A percentile compares a stretch with the other conserved stretches of the same genome.
phyloP scores from a whole-genome alignment of 2,329 filamentous ascomycete genomes.

The Fusarium setosum region DNA sequence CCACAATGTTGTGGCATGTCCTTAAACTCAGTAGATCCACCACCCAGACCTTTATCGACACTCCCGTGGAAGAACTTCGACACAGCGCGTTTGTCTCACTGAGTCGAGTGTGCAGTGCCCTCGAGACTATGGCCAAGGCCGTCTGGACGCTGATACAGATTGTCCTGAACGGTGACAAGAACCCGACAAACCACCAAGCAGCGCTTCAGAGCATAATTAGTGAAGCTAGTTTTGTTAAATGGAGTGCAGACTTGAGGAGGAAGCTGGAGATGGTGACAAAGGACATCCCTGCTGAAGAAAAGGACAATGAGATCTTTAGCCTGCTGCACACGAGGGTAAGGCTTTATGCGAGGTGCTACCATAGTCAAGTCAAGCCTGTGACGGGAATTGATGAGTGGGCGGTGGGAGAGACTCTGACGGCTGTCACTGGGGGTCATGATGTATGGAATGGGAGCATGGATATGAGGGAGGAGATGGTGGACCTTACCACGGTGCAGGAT shows the following conservation, averaged over 20 bases:
- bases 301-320: not conserved
- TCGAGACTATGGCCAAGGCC: not conserved
- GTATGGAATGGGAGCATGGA: not conserved
- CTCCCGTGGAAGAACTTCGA: not conserved
- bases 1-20: not conserved
- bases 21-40: not conserved
- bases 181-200: not conserved
- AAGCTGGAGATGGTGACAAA: not conserved
- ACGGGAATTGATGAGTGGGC: not conserved
- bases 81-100: not conserved
- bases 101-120: not conserved
- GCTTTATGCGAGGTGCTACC: not conserved
- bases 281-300: not conserved
- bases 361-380: not conserved
- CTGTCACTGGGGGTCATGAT: not conserved
- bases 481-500: not conserved
- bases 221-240: not conserved
- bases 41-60: not conserved
- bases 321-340: not conserved
- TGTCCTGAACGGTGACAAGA: not conserved
- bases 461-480: not conserved
- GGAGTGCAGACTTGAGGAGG: not conserved
- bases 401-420: not conserved
- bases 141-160: not conserved
- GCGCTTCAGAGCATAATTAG: not conserved